A percentile compares a stretch with the other conserved stretches of the same genome.
phyloP scores from a whole-genome alignment of 768 basidiomycete species.

The Astraeus odoratus region DNA sequence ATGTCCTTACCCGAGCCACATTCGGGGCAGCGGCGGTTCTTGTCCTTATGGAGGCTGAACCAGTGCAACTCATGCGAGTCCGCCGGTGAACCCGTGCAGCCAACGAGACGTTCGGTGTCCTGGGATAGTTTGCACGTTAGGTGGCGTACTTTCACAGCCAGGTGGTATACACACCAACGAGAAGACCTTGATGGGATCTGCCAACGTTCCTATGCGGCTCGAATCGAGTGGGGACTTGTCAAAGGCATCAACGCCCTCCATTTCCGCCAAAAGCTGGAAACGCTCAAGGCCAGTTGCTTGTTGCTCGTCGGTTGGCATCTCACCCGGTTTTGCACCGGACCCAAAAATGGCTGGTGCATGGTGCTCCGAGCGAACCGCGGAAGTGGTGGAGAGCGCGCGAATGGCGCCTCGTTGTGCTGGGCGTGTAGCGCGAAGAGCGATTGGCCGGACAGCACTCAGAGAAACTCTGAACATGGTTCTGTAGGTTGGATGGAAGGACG shows the following conservation, averaged over 20 bases:
- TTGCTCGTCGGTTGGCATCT: conserved; percentile 76
- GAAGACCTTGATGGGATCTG: conserved; percentile 80
- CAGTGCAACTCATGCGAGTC: conserved; percentile 94
- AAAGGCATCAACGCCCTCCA: conserved; percentile 86
- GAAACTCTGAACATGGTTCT: conserved; percentile 22
- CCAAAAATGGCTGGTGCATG: conserved; percentile 65
- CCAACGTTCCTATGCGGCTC: conserved; percentile 79
- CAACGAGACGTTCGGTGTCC: conserved; percentile 80
- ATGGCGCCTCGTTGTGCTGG: conserved; percentile 23
- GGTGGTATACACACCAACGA: conserved; percentile 59
- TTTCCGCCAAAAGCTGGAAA: conserved; percentile 83
- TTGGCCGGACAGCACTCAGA: conserved; percentile 22
- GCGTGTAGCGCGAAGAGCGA: conserved; percentile 16
- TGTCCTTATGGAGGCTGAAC: conserved; percentile 63
- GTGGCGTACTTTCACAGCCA: conserved; percentile 11
- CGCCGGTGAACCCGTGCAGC: conserved; percentile 91
- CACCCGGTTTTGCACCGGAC: conserved; percentile 62
- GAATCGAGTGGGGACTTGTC: conserved; percentile 81
- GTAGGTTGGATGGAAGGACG: conserved; percentile 13
- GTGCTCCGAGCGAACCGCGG: conserved; percentile 49
- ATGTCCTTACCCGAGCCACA: conserved; percentile 78
- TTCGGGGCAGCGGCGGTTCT: conserved; percentile 79
- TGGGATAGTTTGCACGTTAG: conserved; percentile 21
- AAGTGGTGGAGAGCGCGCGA: conserved; percentile 56
- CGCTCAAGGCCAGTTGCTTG: conserved; percentile 97